phyloP scores from a whole-genome alignment of 1,284 basidiomycete species.

The Tremellales sp. region DNA sequence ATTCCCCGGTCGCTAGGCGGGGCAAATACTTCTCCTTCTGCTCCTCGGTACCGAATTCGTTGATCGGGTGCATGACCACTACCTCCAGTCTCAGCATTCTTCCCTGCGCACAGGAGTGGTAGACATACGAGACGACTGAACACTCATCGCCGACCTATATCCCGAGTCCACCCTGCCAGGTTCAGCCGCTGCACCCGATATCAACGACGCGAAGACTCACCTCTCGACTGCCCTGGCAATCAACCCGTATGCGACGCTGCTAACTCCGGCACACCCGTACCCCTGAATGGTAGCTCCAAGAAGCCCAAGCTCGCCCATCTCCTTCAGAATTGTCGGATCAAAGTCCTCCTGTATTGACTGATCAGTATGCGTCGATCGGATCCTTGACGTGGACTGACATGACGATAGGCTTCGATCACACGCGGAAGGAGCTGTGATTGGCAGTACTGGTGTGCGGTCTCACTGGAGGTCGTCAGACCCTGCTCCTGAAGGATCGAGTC shows the following conservation, averaged over 20 bases:
- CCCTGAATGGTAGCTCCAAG: constrained; percentile 88
- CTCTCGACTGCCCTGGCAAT: constrained; percentile 91
- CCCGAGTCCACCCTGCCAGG: constrained; percentile 74
- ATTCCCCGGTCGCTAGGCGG: constrained; percentile 72
- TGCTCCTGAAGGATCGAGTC: background rate
- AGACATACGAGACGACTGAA: constrained; percentile 68
- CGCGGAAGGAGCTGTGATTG: constrained; percentile 79
- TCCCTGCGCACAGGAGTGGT: background rate
- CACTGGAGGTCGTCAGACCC: constrained; percentile 32
- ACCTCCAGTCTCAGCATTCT: background rate
- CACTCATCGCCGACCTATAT: constrained; percentile 91
- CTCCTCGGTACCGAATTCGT: constrained; percentile 81
- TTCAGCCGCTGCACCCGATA: background rate
- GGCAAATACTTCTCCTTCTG: constrained; percentile 93
- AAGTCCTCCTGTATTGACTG: constrained; percentile 62
- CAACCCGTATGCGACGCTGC: constrained; percentile 85
- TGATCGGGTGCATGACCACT: constrained; percentile 96
- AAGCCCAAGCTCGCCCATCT: constrained; percentile 90
- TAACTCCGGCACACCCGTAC: constrained; percentile 92
- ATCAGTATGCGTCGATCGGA: background rate
- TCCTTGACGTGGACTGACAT: constrained; percentile 60
- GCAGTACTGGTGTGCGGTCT: constrained; percentile 79
- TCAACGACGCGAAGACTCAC: constrained; percentile 45
- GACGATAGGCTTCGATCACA: constrained; percentile 80
- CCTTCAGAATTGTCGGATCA: constrained; percentile 69